Conservation (phyloP, 2,329 filamentous ascomycete species). For the Aureobasidium melanogenum region DNA sequence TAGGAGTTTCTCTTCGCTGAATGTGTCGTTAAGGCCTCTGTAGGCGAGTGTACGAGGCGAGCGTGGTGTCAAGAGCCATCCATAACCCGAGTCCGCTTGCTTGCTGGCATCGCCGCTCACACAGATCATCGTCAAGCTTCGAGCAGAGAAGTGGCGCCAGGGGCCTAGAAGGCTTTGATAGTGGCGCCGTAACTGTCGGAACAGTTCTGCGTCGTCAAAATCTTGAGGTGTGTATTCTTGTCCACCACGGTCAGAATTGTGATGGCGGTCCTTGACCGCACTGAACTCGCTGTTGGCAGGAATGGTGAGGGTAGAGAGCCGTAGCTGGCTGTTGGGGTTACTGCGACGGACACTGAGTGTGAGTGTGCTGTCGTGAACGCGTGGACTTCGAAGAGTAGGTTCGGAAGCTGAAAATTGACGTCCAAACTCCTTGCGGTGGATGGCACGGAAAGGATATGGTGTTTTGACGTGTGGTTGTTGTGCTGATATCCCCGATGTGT, state of each 20-base stretch:
- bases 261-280: slow-evolving; percentile 15
- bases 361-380: slow-evolving; percentile 21
- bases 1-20: slow-evolving; percentile 32
- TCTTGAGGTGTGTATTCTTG: slow-evolving; percentile 19
- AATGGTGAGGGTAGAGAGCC: slow-evolving; percentile 22
- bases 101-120: slow-evolving; percentile 20
- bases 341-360: slow-evolving; percentile 24
- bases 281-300: slow-evolving; percentile 23
- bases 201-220: slow-evolving; percentile 28
- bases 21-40: slow-evolving; percentile 25
- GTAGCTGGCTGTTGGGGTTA: slow-evolving; percentile 17
- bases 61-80: slow-evolving; percentile 21
- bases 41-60: slow-evolving; percentile 23
- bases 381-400: slow-evolving; percentile 3
- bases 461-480: slow-evolving; percentile 21
- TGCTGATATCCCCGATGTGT: slow-evolving; percentile 16
- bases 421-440: slow-evolving; percentile 20
- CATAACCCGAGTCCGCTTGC: slow-evolving; percentile 21
- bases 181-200: slow-evolving; percentile 19
- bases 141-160: slow-evolving; percentile 23
- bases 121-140: slow-evolving; percentile 23
- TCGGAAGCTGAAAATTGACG: slow-evolving; percentile 14
- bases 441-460: slow-evolving; percentile 22
- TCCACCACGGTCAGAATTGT: slow-evolving; percentile 14
- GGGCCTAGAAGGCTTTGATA: slow-evolving; percentile 22